These are phyloP conservation scores for Ceratocystis papillata DNA, from an alignment of 2,329 filamentous ascomycete genomes.

Conservation along the genomic window DNA sequence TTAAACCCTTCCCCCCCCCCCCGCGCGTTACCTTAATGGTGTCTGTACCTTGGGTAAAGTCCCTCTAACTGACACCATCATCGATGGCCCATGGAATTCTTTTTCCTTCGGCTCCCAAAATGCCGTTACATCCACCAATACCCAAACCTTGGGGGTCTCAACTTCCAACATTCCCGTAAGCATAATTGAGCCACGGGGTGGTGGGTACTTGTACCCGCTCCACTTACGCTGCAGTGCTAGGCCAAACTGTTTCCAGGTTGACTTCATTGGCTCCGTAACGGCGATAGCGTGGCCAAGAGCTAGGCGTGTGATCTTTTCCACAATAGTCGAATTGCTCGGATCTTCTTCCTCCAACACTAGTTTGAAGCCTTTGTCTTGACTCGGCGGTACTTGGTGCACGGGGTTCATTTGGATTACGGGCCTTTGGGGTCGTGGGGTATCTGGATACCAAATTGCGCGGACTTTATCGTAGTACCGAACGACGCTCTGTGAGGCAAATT, in stretches of 20 bases:
- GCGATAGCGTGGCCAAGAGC: slow-evolving; percentile 24
- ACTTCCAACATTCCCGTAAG: slow-evolving; percentile 41
- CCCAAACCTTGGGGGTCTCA: slow-evolving; percentile 32
- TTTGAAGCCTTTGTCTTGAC: slow-evolving; percentile 11
- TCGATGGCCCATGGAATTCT: slow-evolving; percentile 28
- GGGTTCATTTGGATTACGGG: slow-evolving; percentile 21
- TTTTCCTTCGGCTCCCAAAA: slow-evolving; percentile 42
- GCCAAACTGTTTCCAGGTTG: slow-evolving; percentile 23
- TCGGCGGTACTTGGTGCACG: background rate
- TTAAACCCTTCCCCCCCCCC: background rate
- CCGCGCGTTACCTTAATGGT: slow-evolving; percentile 9
- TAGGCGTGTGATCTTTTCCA: slow-evolving; percentile 24
- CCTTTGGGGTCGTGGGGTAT: slow-evolving; percentile 13
- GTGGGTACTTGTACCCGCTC: slow-evolving; percentile 31
- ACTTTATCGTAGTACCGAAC: slow-evolving; percentile 15
- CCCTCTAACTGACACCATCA: slow-evolving; percentile 19
- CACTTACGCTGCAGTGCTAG: slow-evolving; percentile 31
- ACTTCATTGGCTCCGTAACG: slow-evolving; percentile 25
- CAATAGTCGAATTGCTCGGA: slow-evolving; percentile 10
- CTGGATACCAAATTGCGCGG: slow-evolving; percentile 22
- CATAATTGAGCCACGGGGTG: slow-evolving; percentile 38
- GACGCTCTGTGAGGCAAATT: background rate
- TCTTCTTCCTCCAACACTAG: slow-evolving; percentile 22
- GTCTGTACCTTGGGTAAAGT: slow-evolving; percentile 26
- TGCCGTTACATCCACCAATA: slow-evolving; percentile 38